Evolutionary conservation across 169 alveolate genomes (phyloP).

Genomic region (Toxoplasma gondii): DNA sequence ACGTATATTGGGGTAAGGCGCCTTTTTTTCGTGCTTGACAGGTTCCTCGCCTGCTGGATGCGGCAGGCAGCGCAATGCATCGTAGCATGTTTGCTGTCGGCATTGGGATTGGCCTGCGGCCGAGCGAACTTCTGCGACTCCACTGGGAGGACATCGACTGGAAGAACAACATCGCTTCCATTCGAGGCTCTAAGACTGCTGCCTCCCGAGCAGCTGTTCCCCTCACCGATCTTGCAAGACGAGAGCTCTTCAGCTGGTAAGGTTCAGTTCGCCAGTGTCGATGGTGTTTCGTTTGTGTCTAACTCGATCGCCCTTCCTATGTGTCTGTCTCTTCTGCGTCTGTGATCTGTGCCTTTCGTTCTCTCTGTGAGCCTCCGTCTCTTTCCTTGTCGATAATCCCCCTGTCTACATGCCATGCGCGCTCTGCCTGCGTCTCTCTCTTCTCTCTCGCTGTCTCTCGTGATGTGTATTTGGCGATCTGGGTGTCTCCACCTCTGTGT

Average conservation of each 20-base stretch:
- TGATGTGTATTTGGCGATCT: too few species aligned
- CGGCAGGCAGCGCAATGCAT: conserved; percentile 72
- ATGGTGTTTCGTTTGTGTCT: too few species aligned
- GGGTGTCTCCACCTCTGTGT: too few species aligned
- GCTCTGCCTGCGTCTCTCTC: not conserved
- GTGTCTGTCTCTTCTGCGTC: too few species aligned
- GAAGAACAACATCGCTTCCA: conserved; percentile 66
- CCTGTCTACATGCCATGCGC: too few species aligned
- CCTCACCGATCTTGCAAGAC: conserved; percentile 74
- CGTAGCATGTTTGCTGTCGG: conserved; percentile 76
- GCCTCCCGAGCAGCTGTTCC: conserved; percentile 76
- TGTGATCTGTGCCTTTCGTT: too few species aligned
- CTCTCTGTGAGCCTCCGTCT: too few species aligned
- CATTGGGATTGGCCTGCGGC: conserved; percentile 79
- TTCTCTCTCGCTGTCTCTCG: too few species aligned
- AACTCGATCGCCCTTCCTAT: too few species aligned
- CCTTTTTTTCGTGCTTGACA: too few species aligned
- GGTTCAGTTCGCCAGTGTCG: not conserved
- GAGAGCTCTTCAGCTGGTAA: conserved; percentile 75
- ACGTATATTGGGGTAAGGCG: too few species aligned
- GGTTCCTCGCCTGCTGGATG: conserved; percentile 59
- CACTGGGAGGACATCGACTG: conserved; percentile 77
- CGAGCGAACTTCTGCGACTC: conserved; percentile 74
- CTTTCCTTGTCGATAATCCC: too few species aligned
- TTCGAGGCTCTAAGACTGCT: conserved; percentile 77